Conservation (phyloP, 2,329 filamentous ascomycete species). For the Paradendryphiella salina region DNA sequence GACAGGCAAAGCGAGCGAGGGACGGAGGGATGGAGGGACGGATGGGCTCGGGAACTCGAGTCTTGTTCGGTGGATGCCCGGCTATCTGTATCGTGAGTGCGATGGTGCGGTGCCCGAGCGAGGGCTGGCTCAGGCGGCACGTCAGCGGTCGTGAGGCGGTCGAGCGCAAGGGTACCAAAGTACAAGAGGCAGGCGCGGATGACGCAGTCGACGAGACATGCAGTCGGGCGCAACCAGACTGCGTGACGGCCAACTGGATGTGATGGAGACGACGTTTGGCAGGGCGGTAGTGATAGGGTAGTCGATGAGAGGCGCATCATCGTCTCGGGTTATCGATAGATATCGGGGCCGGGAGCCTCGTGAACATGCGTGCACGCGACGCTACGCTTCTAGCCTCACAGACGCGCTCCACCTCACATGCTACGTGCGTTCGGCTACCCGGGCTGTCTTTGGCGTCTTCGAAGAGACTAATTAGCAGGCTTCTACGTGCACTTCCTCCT, state of each 20-base stretch:
- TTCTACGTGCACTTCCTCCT: not conserved
- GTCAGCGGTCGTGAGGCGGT: slow-evolving; percentile 40
- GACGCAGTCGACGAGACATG: slow-evolving; percentile 39
- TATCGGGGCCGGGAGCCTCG: slow-evolving; percentile 5
- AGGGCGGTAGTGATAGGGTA: slow-evolving; percentile 10
- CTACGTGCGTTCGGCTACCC: not conserved
- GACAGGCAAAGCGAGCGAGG: slow-evolving; percentile 22
- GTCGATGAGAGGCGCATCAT: slow-evolving; percentile 7
- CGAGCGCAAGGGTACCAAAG: slow-evolving; percentile 19
- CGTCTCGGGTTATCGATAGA: slow-evolving; percentile 24
- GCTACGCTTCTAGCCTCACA: slow-evolving; percentile 3
- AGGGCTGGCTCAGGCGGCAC: slow-evolving; percentile 28
- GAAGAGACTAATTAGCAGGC: not conserved
- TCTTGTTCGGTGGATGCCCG: slow-evolving; percentile 23
- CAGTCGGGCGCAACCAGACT: slow-evolving; percentile 23
- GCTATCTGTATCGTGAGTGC: slow-evolving; percentile 26
- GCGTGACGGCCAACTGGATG: slow-evolving; percentile 3
- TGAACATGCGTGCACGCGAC: slow-evolving; percentile 12
- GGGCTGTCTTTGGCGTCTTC: not conserved
- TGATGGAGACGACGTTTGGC: slow-evolving; percentile 3
- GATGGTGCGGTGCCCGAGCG: slow-evolving; percentile 28
- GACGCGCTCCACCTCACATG: not conserved
- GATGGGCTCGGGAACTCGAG: slow-evolving; percentile 23
- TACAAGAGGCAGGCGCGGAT: slow-evolving; percentile 35
- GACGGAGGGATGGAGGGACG: slow-evolving; percentile 16